These are phyloP conservation scores for Cucurbita pepo DNA, from an alignment of 306 rosid genomes.

Conservation along the genomic window DNA sequence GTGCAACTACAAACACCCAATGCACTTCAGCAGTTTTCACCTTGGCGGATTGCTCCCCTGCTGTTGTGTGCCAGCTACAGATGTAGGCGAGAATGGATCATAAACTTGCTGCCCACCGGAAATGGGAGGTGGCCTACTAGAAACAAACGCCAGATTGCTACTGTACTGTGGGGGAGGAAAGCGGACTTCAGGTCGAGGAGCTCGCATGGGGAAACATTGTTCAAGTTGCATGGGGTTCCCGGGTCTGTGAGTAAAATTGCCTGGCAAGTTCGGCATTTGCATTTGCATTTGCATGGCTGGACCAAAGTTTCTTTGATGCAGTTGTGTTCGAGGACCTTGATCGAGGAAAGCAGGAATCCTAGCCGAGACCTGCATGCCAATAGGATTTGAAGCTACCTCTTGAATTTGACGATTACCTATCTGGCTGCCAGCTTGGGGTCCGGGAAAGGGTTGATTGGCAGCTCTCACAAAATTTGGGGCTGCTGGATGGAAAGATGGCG, in stretches of 20 bases:
- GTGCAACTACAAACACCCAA: not conserved
- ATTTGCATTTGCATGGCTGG: slow-evolving; percentile 40
- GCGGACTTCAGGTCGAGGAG: slow-evolving; percentile 21
- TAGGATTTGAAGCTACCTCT: slow-evolving; percentile 14
- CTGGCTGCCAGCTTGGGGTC: slow-evolving; percentile 30
- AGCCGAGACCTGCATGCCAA: slow-evolving; percentile 25
- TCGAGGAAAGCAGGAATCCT: slow-evolving; percentile 35
- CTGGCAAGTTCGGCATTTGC: slow-evolving; percentile 25
- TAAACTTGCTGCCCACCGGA: slow-evolving; percentile 63
- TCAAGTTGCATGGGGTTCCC: slow-evolving; percentile 28
- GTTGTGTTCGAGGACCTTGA: slow-evolving; percentile 28
- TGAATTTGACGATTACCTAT: slow-evolving; percentile 31
- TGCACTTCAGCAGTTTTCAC: not conserved
- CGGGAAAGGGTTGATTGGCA: slow-evolving; percentile 32
- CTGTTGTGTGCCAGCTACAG: slow-evolving; percentile 23
- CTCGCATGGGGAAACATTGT: slow-evolving; percentile 28
- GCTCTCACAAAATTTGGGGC: slow-evolving; percentile 25
- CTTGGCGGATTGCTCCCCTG: slow-evolving; percentile 26
- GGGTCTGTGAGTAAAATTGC: slow-evolving; percentile 23
- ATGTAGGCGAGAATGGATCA: slow-evolving; percentile 89
- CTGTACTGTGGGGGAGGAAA: slow-evolving; percentile 26
- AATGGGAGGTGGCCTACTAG: slow-evolving; percentile 28
- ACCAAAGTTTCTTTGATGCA: slow-evolving; percentile 41
- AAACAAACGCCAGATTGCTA: slow-evolving; percentile 23
- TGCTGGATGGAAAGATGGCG: slow-evolving; percentile 25